phyloP scores from a whole-genome alignment of 2,329 filamentous ascomycete species.

The Hysterium pulicare region DNA sequence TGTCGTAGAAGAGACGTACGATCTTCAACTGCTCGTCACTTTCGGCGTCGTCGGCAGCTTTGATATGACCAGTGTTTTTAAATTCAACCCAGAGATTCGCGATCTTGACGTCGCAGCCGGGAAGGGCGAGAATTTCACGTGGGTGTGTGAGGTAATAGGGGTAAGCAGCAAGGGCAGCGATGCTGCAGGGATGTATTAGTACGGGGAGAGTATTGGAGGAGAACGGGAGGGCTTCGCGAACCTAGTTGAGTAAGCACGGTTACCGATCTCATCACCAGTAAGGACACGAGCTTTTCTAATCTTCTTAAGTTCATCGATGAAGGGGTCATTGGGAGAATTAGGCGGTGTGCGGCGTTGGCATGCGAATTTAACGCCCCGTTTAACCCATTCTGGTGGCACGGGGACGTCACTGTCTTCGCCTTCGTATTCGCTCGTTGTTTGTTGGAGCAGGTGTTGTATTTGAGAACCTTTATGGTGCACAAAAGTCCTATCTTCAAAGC shows the following conservation, averaged over 20 bases:
- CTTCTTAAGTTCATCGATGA: slow-evolving; percentile 70
- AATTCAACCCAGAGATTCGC: slow-evolving; percentile 76
- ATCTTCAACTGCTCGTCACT: slow-evolving; percentile 62
- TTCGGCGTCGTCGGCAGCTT: slow-evolving; percentile 63
- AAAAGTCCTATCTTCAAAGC: slow-evolving; percentile 32
- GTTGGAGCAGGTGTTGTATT: slow-evolving; percentile 51
- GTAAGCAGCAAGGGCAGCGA: slow-evolving; percentile 80
- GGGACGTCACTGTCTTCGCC: slow-evolving; percentile 54
- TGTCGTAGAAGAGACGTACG: slow-evolving; percentile 71
- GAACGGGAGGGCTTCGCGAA: no score
- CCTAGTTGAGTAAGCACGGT: slow-evolving; percentile 83
- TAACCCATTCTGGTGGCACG: slow-evolving; percentile 66
- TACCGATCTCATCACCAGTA: slow-evolving; percentile 71
- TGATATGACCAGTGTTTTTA: slow-evolving; percentile 58
- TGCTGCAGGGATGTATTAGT: no score
- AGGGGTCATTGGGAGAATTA: slow-evolving; percentile 67
- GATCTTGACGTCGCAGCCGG: slow-evolving; percentile 79
- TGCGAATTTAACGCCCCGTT: slow-evolving; percentile 64
- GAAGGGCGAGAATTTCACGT: slow-evolving; percentile 53
- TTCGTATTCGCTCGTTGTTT: slow-evolving; percentile 78
- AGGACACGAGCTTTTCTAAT: slow-evolving; percentile 71
- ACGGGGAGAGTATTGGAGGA: no score
- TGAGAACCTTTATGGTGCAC: no score
- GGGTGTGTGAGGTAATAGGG: slow-evolving; percentile 54
- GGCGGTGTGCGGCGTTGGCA: slow-evolving; percentile 75